Evolutionary conservation across 345 rosid genomes (phyloP).

Genomic region (Viola odorata): DNA sequence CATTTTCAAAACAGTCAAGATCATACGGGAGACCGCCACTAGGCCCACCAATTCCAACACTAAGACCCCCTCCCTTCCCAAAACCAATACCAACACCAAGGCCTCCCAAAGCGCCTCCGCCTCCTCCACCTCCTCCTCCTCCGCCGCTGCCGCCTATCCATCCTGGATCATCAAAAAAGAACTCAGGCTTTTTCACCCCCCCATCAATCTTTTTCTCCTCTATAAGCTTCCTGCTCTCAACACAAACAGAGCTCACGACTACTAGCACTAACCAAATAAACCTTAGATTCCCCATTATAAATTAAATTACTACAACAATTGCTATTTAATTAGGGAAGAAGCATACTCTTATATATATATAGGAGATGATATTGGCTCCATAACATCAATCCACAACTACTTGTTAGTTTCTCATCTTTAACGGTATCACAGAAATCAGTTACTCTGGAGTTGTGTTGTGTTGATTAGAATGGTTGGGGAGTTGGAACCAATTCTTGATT

Average conservation of each 20-base stretch:
- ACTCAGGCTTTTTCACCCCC: constrained; percentile 25
- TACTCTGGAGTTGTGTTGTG: no score
- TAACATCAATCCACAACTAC: no score
- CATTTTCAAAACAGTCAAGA: constrained; percentile 17
- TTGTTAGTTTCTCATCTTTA: no score
- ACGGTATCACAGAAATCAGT: no score
- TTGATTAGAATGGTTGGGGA: no score
- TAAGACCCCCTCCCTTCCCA: constrained; percentile 27
- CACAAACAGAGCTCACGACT: constrained; percentile 6
- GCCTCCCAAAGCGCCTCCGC: no score
- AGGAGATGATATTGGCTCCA: no score
- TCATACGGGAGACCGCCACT: background rate
- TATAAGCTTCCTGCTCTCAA: constrained; percentile 22
- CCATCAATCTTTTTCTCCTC: constrained; percentile 9
- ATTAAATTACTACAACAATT: no score
- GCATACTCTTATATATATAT: no score
- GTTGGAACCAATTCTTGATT: no score
- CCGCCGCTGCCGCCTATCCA: constrained; percentile 13
- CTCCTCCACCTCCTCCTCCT: constrained; percentile 15
- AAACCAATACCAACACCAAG: constrained; percentile 12
- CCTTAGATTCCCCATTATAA: no score
- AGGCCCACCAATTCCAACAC: constrained; percentile 10
- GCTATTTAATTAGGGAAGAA: no score
- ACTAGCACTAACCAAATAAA: constrained; percentile 11
- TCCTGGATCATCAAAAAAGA: constrained; percentile 16